Conservation (phyloP, 768 basidiomycete species). For the Mrakia blollopis region DNA sequence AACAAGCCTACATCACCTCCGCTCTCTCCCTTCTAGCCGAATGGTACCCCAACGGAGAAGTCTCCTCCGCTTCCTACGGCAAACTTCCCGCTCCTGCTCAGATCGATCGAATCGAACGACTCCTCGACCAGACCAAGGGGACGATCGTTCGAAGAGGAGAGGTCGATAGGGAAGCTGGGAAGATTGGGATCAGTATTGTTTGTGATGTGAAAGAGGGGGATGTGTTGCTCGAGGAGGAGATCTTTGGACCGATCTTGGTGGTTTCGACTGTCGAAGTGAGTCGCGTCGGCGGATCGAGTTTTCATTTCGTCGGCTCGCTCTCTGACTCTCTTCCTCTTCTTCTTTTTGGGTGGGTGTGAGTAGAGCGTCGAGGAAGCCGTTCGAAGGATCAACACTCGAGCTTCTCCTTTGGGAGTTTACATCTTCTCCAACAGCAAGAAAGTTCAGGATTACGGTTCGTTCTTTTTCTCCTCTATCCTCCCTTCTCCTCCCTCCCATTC, state of each 20-base stretch:
- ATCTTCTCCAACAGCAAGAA: slow-evolving; percentile 38
- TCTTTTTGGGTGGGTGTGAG: background rate
- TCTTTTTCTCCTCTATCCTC: background rate
- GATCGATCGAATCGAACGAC: slow-evolving; percentile 33
- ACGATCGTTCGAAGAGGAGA: slow-evolving; percentile 40
- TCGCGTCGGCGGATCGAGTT: background rate
- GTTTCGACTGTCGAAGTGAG: slow-evolving; percentile 43
- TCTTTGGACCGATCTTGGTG: slow-evolving; percentile 44
- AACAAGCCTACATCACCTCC: slow-evolving; percentile 10
- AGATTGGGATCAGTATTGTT: slow-evolving; percentile 43
- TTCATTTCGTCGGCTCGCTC: background rate
- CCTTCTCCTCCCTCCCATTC: background rate
- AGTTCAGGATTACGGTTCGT: slow-evolving; percentile 41
- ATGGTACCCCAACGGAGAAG: slow-evolving; percentile 29
- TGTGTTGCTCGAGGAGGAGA: slow-evolving; percentile 41
- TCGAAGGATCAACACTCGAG: slow-evolving; percentile 39
- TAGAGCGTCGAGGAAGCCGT: slow-evolving; percentile 43
- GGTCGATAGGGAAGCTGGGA: slow-evolving; percentile 34
- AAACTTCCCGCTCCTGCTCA: background rate
- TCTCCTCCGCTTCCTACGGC: slow-evolving; percentile 20
- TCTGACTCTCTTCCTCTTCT: background rate
- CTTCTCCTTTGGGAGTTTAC: slow-evolving; percentile 42
- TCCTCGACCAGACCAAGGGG: slow-evolving; percentile 41
- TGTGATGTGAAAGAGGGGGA: slow-evolving; percentile 34
- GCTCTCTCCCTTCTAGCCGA: background rate